Evolutionary conservation across 352 stramenopile genomes (phyloP), one percentile per base, ranked within the genome.

Genomic region (Globisporangium takayamanum): DNA sequence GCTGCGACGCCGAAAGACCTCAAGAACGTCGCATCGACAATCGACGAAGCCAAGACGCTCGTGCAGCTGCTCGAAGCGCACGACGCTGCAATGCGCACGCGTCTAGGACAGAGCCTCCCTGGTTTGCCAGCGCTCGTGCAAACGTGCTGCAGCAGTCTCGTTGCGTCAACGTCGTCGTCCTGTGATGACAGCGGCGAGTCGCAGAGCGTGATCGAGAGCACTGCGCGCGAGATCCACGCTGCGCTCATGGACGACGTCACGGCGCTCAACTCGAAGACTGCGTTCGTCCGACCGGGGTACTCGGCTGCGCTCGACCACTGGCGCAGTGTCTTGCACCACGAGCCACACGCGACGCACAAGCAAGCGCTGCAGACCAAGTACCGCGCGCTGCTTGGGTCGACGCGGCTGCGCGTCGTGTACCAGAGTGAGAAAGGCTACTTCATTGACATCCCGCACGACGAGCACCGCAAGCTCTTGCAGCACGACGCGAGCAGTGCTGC

Each of bases 1-100:
- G 65, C 72, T 0, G 82, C 76, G 12, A 89, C 79, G 1, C 82
- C 82, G 2, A 89, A 87, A 49, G 78, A 92, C 58, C 62, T 92
- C 0, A 83, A 86, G 42, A 87, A 83, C 55, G 76, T 89, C 30
- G 76, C 77, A 12, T 62, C 68, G 36, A 87, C 77, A 0, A 76
- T 89, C 18, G 54, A 67, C n/a, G 72, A 87, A 62, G 80, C 75
- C 11, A 68, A 64, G 25, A 51, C 59, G 8, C 68, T 88, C 33
- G 67, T 71, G 16, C 36, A 68, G 3, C 44, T 78, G 37, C 41
- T 84, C 18, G 30, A 67, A 36, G 50, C 53, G 15, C 68, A 79
- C 47, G 64, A 79, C n/a, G 42, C 37, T 14, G 30, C 53, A 6
- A 52, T 59, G 28, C 51, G 59, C 25, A 39, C 25, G 36, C 62